Percentiles rank a stretch among this genome's conserved stretches.
phyloP scores from a whole-genome alignment of 805 yeast species.

The Ogataea chonburiensis region DNA sequence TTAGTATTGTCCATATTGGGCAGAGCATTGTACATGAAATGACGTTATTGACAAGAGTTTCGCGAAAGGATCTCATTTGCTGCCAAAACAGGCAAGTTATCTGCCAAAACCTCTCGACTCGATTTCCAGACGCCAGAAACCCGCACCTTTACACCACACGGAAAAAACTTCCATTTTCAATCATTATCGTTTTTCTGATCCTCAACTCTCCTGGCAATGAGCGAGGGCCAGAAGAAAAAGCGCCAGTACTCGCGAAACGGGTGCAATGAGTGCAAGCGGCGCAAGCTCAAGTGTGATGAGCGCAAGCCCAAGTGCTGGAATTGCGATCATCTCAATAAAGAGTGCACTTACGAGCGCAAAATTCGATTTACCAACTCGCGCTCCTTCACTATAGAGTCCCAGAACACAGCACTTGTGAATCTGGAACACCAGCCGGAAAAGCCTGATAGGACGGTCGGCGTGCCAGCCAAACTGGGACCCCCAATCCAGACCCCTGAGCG shows the following conservation, averaged over 20 bases:
- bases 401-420: conserved; percentile 16
- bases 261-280: conserved; percentile 44
- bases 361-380: conserved; percentile 35
- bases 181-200: too few relatives aligned
- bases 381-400: conserved; percentile 27
- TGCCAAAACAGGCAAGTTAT: too few relatives aligned
- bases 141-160: conserved; percentile 10
- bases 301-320: conserved; percentile 41
- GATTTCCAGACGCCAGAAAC: background rate
- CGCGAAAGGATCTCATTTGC: too few relatives aligned
- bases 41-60: too few relatives aligned
- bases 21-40: too few relatives aligned
- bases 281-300: conserved; percentile 44
- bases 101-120: background rate
- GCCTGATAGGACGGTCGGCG: too few relatives aligned
- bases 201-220: conserved; percentile 2
- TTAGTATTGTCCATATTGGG: too few relatives aligned
- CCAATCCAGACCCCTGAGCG: conserved; percentile 9
- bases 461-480: background rate
- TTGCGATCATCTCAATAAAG: conserved; percentile 37
- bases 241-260: conserved; percentile 45
- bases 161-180: conserved; percentile 13
- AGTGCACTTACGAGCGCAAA: conserved; percentile 38
- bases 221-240: conserved; percentile 30
- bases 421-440: conserved; percentile 14